phyloP scores from a whole-genome alignment of 2,329 filamentous ascomycete species.

The Neofusicoccum parvum region DNA sequence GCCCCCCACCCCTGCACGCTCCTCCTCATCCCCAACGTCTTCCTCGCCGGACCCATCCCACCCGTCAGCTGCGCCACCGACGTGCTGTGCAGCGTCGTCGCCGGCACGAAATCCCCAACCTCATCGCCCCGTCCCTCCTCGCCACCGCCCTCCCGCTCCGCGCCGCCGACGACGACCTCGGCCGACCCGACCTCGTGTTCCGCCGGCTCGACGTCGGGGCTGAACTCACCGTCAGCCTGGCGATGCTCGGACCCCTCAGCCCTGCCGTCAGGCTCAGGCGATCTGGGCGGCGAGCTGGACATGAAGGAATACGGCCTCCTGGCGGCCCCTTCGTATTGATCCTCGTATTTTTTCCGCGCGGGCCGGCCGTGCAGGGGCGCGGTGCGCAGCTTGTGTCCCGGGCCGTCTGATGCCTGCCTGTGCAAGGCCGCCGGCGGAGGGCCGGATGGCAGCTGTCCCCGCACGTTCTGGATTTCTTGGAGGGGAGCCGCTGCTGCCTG shows the following conservation, averaged over 20 bases:
- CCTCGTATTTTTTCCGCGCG: slow-evolving; percentile 1
- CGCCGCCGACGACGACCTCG: background rate
- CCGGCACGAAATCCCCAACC: background rate
- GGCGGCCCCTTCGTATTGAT: background rate
- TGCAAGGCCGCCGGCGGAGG: background rate
- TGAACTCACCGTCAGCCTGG: no score
- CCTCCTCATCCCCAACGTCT: slow-evolving; percentile 53
- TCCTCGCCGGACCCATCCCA: slow-evolving; percentile 36
- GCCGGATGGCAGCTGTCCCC: background rate
- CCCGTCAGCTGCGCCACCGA: slow-evolving; percentile 34
- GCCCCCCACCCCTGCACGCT: slow-evolving; percentile 55
- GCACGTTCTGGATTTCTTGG: slow-evolving; percentile 11
- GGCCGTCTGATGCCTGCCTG: background rate
- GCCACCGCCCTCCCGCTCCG: background rate
- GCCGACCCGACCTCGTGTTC: background rate
- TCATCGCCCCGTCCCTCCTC: background rate
- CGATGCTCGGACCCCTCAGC: background rate
- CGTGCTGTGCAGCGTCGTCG: slow-evolving; percentile 44
- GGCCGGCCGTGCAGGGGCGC: slow-evolving; percentile 8
- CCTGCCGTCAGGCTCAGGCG: background rate
- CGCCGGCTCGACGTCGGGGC: no score
- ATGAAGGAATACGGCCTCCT: slow-evolving; percentile 7
- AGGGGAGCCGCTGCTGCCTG: background rate
- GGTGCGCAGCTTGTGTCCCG: slow-evolving; percentile 4
- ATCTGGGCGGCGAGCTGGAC: slow-evolving; percentile 5